Percentiles rank a stretch among this genome's conserved stretches.
These are phyloP conservation scores for Bolboschoenus planiculmis DNA, from an alignment of 176 grass and related monocot genomes.

Conservation along the genomic window DNA sequence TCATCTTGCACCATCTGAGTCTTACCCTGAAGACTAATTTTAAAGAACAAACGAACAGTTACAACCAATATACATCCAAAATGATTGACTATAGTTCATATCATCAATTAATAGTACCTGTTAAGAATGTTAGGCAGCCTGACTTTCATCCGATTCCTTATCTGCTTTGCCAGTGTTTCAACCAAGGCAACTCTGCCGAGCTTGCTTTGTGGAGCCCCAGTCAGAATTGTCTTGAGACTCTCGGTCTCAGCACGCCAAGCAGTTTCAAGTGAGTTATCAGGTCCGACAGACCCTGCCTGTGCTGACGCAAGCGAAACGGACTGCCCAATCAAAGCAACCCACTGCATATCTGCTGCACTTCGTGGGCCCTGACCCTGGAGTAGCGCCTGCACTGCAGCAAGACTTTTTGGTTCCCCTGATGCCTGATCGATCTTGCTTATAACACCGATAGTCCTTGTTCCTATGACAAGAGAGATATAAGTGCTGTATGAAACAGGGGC, in stretches of 20 bases:
- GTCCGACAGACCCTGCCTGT: constrained; percentile 45
- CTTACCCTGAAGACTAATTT: constrained; percentile 65
- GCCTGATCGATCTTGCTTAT: constrained; percentile 83
- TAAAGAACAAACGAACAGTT: constrained; percentile 14
- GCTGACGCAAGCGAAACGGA: constrained; percentile 45
- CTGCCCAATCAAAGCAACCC: constrained; percentile 71
- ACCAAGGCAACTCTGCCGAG: constrained; percentile 72
- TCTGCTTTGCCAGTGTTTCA: constrained; percentile 74
- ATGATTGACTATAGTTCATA: constrained; percentile 12
- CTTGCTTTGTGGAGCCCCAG: constrained; percentile 52
- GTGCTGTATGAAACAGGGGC: not conserved
- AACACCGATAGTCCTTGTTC: constrained; percentile 77
- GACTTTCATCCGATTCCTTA: constrained; percentile 45
- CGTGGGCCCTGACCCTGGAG: constrained; percentile 62
- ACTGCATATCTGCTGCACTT: constrained; percentile 54
- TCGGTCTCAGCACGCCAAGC: constrained; percentile 66
- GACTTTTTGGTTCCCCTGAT: constrained; percentile 60
- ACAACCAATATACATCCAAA: constrained; percentile 13
- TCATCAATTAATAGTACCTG: constrained; percentile 40
- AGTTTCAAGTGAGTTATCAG: constrained; percentile 61
- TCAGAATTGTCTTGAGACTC: constrained; percentile 61
- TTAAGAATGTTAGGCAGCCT: constrained; percentile 62
- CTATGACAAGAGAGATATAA: constrained; percentile 35
- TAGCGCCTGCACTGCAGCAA: constrained; percentile 65
- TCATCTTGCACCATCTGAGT: constrained; percentile 73